A percentile compares a stretch with the other conserved stretches of the same genome.
Evolutionary conservation across 140 eudicot genomes (phyloP).

Genomic region (Flaveria floridana): DNA sequence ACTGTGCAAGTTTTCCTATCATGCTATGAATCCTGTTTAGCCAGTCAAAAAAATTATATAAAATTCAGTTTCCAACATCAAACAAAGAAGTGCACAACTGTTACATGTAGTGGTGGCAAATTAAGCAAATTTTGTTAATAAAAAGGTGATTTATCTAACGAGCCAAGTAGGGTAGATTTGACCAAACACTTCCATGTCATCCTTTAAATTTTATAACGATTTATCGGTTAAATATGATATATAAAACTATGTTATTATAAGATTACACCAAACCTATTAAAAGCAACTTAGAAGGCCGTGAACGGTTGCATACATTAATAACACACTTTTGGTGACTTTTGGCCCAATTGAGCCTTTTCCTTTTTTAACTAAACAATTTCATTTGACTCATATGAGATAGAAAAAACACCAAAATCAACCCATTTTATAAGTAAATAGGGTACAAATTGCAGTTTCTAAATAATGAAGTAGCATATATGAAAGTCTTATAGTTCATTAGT

Average conservation of each 20-base stretch:
- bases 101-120: conserved; percentile 4
- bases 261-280: not conserved
- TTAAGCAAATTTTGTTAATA: not conserved
- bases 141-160: not conserved
- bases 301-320: not conserved
- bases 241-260: not conserved
- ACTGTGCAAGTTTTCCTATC: conserved; percentile 83
- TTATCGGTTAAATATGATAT: not conserved
- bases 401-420: not conserved
- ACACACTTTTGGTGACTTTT: not conserved
- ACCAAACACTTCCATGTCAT: not conserved
- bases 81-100: conserved; percentile 4
- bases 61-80: conserved; percentile 17
- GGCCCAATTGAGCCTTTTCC: not conserved
- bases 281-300: not conserved
- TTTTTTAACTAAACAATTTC: not conserved
- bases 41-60: conserved; percentile 19
- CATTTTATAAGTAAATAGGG: not conserved
- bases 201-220: not conserved
- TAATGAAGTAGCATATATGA: not conserved
- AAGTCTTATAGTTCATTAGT: not conserved
- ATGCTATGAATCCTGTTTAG: conserved; percentile 85
- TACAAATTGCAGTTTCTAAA: not conserved
- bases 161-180: not conserved
- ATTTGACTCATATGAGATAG: not conserved